Evolutionary conservation across 164 flowering plant species (phyloP), one percentile per base, ranked within the genome.

Genomic region (Chimonanthus praecox): DNA sequence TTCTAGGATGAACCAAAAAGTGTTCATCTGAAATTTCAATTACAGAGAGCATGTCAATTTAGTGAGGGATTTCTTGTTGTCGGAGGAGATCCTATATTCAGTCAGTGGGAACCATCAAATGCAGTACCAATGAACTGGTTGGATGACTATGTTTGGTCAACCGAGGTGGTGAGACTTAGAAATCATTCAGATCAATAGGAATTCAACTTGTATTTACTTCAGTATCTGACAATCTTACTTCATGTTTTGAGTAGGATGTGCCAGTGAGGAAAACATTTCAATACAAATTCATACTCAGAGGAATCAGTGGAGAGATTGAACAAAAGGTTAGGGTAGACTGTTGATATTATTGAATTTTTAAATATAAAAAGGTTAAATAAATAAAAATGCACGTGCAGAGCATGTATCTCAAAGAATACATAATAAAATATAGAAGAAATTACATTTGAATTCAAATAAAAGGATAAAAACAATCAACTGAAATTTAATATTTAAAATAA

Each of bases 71-170:
- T 94, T 73, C 64, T 85, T 33, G 18, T 94, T 0, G 89, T 83
- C 0, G 98, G 98, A 7, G 90, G 87, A 80, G 87, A 90, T 81
- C 89, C 97, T 5, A 69, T 78, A 62, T 69, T 94, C 11, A 97
- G 97, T 43, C 68, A 71, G 11, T 92, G 98, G 98, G 89, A 89
- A 16, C 89, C 95, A 0, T 44, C 75, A 46, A 71, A 73, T 73
- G 97, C 89, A 6, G 68, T 92, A 67, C 90, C 94, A 0, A 43
- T 91, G 83, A 79, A 78, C 45, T 94, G 98, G 98, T 89, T 97
- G 7, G 97, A 90, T 10, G 97, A 84, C 10, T 90, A 94, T 71
- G 48, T 86, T 16, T 94, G 98, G 98, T 75, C 78, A 15, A 82
- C 73, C 45, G 90, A 89, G 51, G 77, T 89, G 91, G 95, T 93